A percentile compares a stretch with the other conserved stretches of the same genome.
Conservation (phyloP, 2,329 filamentous ascomycete species). For the Capronia americana region DNA sequence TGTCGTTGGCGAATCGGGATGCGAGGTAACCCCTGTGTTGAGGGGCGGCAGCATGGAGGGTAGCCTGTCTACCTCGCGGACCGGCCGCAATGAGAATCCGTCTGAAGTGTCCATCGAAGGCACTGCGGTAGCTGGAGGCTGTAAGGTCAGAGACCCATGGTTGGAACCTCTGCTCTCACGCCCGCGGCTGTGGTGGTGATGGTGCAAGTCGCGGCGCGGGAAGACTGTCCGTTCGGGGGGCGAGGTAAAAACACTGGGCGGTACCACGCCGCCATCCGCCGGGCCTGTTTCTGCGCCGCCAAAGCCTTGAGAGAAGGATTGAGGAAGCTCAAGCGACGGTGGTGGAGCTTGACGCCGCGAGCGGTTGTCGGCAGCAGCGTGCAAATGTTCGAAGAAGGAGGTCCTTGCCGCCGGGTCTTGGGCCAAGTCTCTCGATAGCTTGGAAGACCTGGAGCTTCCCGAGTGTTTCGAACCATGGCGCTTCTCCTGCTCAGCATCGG, state of each 20-base stretch:
- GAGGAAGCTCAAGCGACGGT: conserved; percentile 80
- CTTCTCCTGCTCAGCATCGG: conserved; percentile 72
- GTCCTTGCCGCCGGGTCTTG: conserved; percentile 44
- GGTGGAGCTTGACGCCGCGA: conserved; percentile 79
- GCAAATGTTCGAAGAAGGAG: conserved; percentile 56
- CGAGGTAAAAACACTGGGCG: conserved; percentile 70
- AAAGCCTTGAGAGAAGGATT: conserved; percentile 56
- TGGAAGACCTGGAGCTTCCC: conserved; percentile 45
- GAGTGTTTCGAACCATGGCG: conserved; percentile 44
- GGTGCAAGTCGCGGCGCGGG: conserved; percentile 54
- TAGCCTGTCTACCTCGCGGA: conserved; percentile 80
- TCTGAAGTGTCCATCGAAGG: conserved; percentile 73
- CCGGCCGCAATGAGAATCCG: conserved; percentile 75
- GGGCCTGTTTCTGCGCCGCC: conserved; percentile 53
- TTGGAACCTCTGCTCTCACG: conserved; percentile 52
- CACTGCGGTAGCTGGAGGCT: conserved; percentile 71
- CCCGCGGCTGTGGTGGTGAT: conserved; percentile 56
- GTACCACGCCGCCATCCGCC: conserved; percentile 68
- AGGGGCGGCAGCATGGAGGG: conserved; percentile 79
- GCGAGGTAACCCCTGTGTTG: conserved; percentile 75
- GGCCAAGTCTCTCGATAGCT: conserved; percentile 38
- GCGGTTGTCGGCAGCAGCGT: conserved; percentile 63
- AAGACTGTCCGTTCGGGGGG: conserved; percentile 74
- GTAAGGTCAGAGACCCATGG: conserved; percentile 63
- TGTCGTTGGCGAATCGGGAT: conserved; percentile 89